phyloP scores from a whole-genome alignment of 352 stramenopile species.

The Phytophthora tentaculata region DNA sequence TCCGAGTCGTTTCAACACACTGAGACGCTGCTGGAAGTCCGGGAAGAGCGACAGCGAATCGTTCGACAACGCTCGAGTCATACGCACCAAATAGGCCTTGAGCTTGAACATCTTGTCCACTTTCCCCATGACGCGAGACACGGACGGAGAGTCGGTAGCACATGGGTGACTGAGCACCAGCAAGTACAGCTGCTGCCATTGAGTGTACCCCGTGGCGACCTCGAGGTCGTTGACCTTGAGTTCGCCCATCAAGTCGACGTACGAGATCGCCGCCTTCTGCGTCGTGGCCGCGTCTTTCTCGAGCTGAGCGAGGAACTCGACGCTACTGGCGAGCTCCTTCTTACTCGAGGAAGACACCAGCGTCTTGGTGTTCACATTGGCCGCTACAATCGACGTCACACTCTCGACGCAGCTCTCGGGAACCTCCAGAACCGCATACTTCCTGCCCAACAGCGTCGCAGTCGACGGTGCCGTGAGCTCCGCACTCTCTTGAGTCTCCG shows the following conservation, averaged over 20 bases:
- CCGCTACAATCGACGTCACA: constrained; percentile 53
- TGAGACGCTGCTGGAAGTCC: constrained; percentile 96
- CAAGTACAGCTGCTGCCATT: constrained; percentile 67
- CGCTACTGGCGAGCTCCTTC: constrained; percentile 73
- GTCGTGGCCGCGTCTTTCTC: constrained; percentile 65
- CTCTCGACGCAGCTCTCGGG: constrained; percentile 82
- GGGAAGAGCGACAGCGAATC: constrained; percentile 96
- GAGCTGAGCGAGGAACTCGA: constrained; percentile 79
- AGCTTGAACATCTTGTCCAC: constrained; percentile 83
- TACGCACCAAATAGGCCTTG: constrained; percentile 62
- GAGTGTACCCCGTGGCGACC: constrained; percentile 64
- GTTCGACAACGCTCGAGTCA: constrained; percentile 78
- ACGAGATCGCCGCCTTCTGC: constrained; percentile 52
- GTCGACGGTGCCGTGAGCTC: constrained; percentile 62
- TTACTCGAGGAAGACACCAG: constrained; percentile 68
- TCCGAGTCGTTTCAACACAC: constrained; percentile 93
- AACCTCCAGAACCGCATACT: constrained; percentile 76
- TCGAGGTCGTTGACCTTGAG: constrained; percentile 86
- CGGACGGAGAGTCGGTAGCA: constrained; percentile 36
- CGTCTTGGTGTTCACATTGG: constrained; percentile 63
- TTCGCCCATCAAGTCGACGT: constrained; percentile 75
- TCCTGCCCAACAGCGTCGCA: constrained; percentile 65
- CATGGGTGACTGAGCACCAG: constrained; percentile 62
- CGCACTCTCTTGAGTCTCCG: constrained; percentile 40
- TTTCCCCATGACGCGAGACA: constrained; percentile 65